These are phyloP conservation scores for Solanum aculeatissimum DNA, from an alignment of 305 asterid genomes.

Conservation along the genomic window DNA sequence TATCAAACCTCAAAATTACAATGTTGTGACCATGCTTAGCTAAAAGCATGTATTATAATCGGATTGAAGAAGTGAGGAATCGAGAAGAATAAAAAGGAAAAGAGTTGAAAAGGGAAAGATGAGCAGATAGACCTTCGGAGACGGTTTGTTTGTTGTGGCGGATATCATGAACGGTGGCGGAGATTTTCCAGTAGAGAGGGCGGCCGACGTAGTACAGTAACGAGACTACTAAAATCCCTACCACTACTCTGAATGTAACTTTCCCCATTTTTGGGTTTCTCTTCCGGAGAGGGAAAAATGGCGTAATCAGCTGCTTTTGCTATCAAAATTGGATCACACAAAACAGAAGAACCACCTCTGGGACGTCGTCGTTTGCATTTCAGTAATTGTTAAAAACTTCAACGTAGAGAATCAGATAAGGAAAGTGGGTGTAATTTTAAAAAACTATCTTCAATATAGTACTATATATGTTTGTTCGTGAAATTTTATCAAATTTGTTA, in stretches of 20 bases:
- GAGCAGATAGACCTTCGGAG: conserved; percentile 34
- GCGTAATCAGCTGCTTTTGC: background rate
- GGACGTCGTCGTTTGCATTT: background rate
- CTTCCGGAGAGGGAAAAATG: background rate
- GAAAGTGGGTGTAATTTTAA: background rate
- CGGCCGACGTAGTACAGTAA: conserved; percentile 56
- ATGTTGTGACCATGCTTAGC: background rate
- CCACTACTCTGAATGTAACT: conserved; percentile 30
- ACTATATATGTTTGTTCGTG: background rate
- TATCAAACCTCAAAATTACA: background rate
- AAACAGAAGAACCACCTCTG: background rate
- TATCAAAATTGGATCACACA: background rate
- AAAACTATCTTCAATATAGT: background rate
- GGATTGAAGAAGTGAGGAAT: background rate
- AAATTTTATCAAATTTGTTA: no score
- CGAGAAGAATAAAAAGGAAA: background rate
- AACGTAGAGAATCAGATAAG: background rate
- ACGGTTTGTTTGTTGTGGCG: conserved; percentile 77
- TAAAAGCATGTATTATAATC: background rate
- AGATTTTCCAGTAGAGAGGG: conserved; percentile 81
- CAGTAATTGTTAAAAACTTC: background rate
- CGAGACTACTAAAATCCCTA: conserved; percentile 17
- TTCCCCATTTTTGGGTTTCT: conserved; percentile 25
- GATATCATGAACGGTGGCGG: conserved; percentile 77
- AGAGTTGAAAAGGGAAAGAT: background rate